These are phyloP conservation scores for Vitis hybrid DNA, from an alignment of 177 flowering plant species.

Conservation along the genomic window DNA sequence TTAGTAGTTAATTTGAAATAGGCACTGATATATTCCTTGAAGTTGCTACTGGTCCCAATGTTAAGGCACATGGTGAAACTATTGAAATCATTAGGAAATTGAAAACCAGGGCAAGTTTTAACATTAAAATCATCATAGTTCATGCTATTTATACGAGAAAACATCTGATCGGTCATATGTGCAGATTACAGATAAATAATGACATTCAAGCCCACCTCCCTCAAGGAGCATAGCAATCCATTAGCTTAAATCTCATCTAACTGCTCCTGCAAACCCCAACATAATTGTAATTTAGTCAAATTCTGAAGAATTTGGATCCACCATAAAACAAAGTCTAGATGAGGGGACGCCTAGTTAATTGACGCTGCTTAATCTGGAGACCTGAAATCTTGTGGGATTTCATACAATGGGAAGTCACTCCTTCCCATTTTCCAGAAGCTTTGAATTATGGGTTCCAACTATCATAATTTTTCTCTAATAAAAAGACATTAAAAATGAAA, in stretches of 20 bases:
- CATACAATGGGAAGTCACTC: too few relatives aligned
- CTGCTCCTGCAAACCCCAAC: slow-evolving; percentile 30
- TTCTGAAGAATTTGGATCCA: not conserved
- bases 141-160: not conserved
- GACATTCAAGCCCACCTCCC: slow-evolving; percentile 27
- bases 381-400: too few relatives aligned
- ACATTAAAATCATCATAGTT: not conserved
- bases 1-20: too few relatives aligned
- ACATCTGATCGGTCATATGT: not conserved
- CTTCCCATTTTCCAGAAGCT: too few relatives aligned
- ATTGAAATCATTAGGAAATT: not conserved
- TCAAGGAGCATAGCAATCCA: slow-evolving; percentile 11
- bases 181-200: slow-evolving; percentile 11
- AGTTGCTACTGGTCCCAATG: too few relatives aligned
- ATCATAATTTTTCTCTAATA: too few relatives aligned
- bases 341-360: too few relatives aligned
- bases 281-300: not conserved
- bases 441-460: too few relatives aligned
- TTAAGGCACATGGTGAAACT: too few relatives aligned
- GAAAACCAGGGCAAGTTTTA: not conserved
- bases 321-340: not conserved
- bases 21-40: too few relatives aligned
- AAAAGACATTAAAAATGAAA: too few relatives aligned
- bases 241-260: slow-evolving; percentile 26
- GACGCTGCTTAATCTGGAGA: too few relatives aligned